A percentile compares a stretch with the other conserved stretches of the same genome.
Conservation (phyloP, 805 yeast genomes). For the Metschnikowia bowlesiae region DNA sequence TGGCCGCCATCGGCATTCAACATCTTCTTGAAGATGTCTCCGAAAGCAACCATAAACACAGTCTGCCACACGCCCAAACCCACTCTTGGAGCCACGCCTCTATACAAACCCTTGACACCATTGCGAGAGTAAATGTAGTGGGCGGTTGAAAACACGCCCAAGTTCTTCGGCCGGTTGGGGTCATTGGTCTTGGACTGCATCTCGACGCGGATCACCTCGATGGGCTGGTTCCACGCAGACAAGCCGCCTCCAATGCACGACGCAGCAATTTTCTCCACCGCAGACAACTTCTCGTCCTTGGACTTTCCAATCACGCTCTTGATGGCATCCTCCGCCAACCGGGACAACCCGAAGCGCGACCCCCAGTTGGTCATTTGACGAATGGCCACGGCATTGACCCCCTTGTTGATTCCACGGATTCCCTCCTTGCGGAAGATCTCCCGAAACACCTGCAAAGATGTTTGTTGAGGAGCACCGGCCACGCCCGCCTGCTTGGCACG, state of each 20-base stretch:
- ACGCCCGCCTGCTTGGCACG: slow-evolving; percentile 68
- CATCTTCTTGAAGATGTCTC: slow-evolving; percentile 63
- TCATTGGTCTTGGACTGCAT: slow-evolving; percentile 95
- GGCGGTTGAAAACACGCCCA: slow-evolving; percentile 71
- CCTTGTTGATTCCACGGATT: slow-evolving; percentile 90
- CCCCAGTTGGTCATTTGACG: slow-evolving; percentile 99
- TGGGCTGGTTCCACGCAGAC: slow-evolving; percentile 98
- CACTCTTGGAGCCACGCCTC: slow-evolving; percentile 96
- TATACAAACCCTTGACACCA: slow-evolving; percentile 86
- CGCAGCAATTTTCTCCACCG: slow-evolving; percentile 77
- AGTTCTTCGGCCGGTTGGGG: slow-evolving; percentile 92
- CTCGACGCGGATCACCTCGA: slow-evolving; percentile 95
- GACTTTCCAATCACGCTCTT: slow-evolving; percentile 59
- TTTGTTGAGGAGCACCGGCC: slow-evolving; percentile 59
- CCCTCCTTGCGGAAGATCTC: slow-evolving; percentile 86
- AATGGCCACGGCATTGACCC: slow-evolving; percentile 98
- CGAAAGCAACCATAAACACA: slow-evolving; percentile 96
- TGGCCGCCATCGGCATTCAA: slow-evolving; percentile 37
- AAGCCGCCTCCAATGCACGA: slow-evolving; percentile 95
- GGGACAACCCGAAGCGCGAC: slow-evolving; percentile 87
- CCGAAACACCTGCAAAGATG: slow-evolving; percentile 81
- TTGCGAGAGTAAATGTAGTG: slow-evolving; percentile 77
- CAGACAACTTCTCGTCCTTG: slow-evolving; percentile 54
- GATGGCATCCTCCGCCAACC: slow-evolving; percentile 86
- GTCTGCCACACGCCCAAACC: slow-evolving; percentile 98